These are phyloP conservation scores for Camellia sinensis DNA, from an alignment of 148 eudicot species.

Conservation along the genomic window DNA sequence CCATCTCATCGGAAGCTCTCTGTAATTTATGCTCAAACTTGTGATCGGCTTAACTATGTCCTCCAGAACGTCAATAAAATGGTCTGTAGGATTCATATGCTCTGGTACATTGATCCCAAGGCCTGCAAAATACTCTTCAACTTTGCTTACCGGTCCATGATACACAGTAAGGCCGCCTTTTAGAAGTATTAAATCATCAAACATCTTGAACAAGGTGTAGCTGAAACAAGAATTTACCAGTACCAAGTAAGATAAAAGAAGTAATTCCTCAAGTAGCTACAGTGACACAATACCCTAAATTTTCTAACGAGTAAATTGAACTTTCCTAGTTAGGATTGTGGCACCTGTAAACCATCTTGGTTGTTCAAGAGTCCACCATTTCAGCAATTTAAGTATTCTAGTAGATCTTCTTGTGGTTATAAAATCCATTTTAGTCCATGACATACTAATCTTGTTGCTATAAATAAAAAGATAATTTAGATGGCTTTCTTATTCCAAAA, in stretches of 20 bases:
- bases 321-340: not conserved
- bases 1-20: conserved; percentile 44
- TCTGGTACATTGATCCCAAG: conserved; percentile 50
- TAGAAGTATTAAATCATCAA: conserved; percentile 49
- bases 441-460: not conserved
- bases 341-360: not conserved
- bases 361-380: not conserved
- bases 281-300: not conserved
- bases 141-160: conserved; percentile 43
- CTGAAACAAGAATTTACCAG: conserved; percentile 26
- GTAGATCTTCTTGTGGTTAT: not conserved
- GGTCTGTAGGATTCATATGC: conserved; percentile 48
- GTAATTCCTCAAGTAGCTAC: not conserved
- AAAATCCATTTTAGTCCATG: not conserved
- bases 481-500: not conserved
- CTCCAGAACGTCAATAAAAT: conserved; percentile 47
- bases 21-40: conserved; percentile 21
- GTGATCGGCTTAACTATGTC: conserved; percentile 34
- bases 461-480: not conserved
- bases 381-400: not conserved
- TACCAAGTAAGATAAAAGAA: conserved; percentile 10
- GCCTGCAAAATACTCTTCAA: conserved; percentile 41
- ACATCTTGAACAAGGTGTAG: conserved; percentile 50
- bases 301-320: not conserved
- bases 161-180: conserved; percentile 51